Evolutionary conservation across 371 early-diverging fungal genomes (phyloP).

Genomic region (Phascolomyces articulosus): DNA sequence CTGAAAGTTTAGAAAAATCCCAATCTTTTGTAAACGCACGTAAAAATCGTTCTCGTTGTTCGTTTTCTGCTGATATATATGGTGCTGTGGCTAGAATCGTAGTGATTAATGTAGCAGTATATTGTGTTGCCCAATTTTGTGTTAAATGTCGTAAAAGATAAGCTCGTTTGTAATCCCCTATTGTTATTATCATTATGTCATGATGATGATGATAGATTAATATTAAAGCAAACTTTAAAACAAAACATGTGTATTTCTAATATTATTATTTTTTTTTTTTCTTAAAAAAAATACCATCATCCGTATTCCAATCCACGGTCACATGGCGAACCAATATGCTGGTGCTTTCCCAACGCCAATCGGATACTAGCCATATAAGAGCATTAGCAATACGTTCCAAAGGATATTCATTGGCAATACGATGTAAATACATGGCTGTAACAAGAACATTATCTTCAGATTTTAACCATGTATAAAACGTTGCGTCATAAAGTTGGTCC

Average conservation of each 20-base stretch:
- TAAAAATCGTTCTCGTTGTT: conserved; percentile 64
- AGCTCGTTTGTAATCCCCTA: conserved; percentile 59
- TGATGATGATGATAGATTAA: too few species aligned
- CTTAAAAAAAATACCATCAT: conserved; percentile 21
- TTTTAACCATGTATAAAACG: conserved; percentile 75
- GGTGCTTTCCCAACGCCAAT: conserved; percentile 72
- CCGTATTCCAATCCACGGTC: conserved; percentile 67
- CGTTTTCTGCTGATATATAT: conserved; percentile 29
- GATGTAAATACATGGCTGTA: conserved; percentile 70
- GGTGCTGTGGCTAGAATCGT: conserved; percentile 44
- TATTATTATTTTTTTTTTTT: too few species aligned
- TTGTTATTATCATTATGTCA: too few species aligned
- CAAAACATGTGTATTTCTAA: too few species aligned
- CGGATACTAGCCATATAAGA: conserved; percentile 69
- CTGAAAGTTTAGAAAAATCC: conserved; percentile 79
- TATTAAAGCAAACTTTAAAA: too few species aligned
- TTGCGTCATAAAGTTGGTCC: conserved; percentile 76
- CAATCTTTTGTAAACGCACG: conserved; percentile 72
- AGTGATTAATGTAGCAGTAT: conserved; percentile 54
- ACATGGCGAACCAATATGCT: conserved; percentile 67
- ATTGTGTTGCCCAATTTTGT: conserved; percentile 64
- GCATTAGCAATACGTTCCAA: conserved; percentile 72
- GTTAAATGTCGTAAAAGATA: conserved; percentile 58
- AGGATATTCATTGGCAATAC: conserved; percentile 75
- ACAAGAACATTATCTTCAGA: conserved; percentile 77